These are phyloP conservation scores for Penicillium sp. DNA, from an alignment of 2,329 filamentous ascomycete species.

Conservation along the genomic window DNA sequence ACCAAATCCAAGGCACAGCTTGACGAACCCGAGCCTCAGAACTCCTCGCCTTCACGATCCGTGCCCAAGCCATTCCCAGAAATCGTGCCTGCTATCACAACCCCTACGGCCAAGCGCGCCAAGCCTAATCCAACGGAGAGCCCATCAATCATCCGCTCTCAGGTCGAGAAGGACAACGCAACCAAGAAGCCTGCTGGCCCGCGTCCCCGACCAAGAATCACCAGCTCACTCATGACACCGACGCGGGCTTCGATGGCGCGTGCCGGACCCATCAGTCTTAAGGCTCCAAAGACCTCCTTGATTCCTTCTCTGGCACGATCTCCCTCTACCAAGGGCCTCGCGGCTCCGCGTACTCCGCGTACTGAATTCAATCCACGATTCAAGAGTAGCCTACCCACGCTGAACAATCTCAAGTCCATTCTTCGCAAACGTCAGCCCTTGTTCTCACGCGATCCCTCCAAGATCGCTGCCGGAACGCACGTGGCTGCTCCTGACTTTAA, in stretches of 20 bases:
- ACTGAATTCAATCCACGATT: conserved; percentile 51
- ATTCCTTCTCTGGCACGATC: conserved; percentile 56
- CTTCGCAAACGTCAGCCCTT: conserved; percentile 62
- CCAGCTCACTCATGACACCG: conserved; percentile 69
- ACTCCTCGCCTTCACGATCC: conserved; percentile 41
- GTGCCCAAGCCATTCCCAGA: conserved; percentile 32
- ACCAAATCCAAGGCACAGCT: conserved; percentile 65
- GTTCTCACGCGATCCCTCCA: conserved; percentile 60
- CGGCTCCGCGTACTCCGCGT: conserved; percentile 47
- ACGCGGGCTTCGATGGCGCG: conserved; percentile 74
- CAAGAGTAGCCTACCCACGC: conserved; percentile 52
- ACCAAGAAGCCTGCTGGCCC: conserved; percentile 27
- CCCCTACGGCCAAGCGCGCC: conserved; percentile 67
- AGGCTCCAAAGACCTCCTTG: conserved; percentile 57
- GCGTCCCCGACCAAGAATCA: conserved; percentile 49
- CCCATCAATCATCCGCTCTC: conserved; percentile 60
- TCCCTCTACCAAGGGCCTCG: conserved; percentile 55
- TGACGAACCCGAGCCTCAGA: conserved; percentile 57
- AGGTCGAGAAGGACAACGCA: conserved; percentile 15
- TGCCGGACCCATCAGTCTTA: conserved; percentile 52
- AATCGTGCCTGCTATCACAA: conserved; percentile 46
- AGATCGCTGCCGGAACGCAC: conserved; percentile 64
- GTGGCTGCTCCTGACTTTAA: conserved; percentile 42
- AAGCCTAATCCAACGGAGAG: conserved; percentile 71
- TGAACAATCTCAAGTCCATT: conserved; percentile 62